Percentiles rank a stretch among this genome's conserved stretches.
Conservation (phyloP, 2,329 filamentous ascomycete genomes). For the Ploettnerulaceae sp. region DNA sequence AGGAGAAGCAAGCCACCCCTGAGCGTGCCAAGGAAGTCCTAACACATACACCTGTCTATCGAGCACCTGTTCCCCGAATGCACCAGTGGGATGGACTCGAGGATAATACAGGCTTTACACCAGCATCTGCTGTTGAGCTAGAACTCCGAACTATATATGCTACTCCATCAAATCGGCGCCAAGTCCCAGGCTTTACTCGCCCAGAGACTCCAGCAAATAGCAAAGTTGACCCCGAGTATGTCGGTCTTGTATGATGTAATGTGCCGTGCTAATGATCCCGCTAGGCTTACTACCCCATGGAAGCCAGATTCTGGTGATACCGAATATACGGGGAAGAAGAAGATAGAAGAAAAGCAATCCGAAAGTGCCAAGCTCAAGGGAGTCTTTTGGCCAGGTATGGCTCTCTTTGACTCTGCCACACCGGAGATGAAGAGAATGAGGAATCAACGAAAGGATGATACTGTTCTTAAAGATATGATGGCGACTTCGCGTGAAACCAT, state of each 20-base stretch:
- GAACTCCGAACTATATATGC: slow-evolving; percentile 25
- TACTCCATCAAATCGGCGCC: slow-evolving; percentile 28
- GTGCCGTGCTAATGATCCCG: not conserved
- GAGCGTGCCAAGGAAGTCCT: slow-evolving; percentile 7
- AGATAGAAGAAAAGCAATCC: slow-evolving; percentile 21
- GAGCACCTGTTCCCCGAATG: slow-evolving; percentile 33
- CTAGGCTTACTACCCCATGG: slow-evolving; percentile 27
- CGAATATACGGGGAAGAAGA: slow-evolving; percentile 15
- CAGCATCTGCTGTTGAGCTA: slow-evolving; percentile 13
- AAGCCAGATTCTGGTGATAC: slow-evolving; percentile 15
- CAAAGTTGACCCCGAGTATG: slow-evolving; percentile 26
- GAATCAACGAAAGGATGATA: slow-evolving; percentile 73
- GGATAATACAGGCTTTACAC: slow-evolving; percentile 9
- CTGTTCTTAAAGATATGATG: slow-evolving; percentile 63
- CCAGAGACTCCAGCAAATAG: slow-evolving; percentile 10
- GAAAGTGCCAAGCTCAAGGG: slow-evolving; percentile 56
- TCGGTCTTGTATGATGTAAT: not conserved
- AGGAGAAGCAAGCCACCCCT: slow-evolving; percentile 15
- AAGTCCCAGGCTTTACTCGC: slow-evolving; percentile 26
- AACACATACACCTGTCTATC: slow-evolving; percentile 22
- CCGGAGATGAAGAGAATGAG: slow-evolving; percentile 67
- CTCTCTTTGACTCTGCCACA: slow-evolving; percentile 74
- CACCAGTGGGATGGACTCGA: slow-evolving; percentile 26
- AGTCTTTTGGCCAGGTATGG: slow-evolving; percentile 72
- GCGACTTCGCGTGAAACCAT: slow-evolving; percentile 58